Percentiles rank a stretch among this genome's conserved stretches.
phyloP scores from a whole-genome alignment of 2,329 filamentous ascomycete species.

The Trichoderma arundinaceum region DNA sequence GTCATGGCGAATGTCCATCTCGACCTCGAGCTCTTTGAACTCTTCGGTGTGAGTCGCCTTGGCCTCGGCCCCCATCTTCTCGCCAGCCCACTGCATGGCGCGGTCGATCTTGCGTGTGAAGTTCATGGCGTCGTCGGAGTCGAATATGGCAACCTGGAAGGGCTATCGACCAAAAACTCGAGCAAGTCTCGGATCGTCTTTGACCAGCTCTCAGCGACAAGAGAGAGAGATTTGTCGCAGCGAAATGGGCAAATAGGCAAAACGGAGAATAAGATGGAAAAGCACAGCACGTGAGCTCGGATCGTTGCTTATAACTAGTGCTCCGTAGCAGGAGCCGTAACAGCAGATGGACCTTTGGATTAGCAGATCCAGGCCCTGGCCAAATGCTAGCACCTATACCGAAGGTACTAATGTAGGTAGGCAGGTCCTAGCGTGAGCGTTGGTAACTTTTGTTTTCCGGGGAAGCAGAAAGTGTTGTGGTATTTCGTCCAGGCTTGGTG shows the following conservation, averaged over 20 bases:
- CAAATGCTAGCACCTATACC: constrained; percentile 16
- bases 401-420: background rate
- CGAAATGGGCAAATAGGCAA: constrained; percentile 1
- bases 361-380: background rate
- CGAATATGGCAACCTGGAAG: background rate
- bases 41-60: constrained; percentile 88
- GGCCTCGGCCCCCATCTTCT: constrained; percentile 91
- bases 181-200: background rate
- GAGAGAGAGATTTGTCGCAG: background rate
- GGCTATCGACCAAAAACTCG: background rate
- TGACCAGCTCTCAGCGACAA: background rate
- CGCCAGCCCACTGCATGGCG: constrained; percentile 96
- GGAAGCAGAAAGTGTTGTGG: too few species aligned
- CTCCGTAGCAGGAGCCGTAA: too few species aligned
- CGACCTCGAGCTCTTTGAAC: constrained; percentile 86
- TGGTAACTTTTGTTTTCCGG: background rate
- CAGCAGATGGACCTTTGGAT: background rate
- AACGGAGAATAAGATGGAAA: background rate
- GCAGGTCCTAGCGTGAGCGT: background rate
- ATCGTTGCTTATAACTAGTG: background rate
- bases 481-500: too few species aligned
- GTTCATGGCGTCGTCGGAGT: constrained; percentile 50
- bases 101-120: constrained; percentile 87
- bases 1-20: constrained; percentile 88
- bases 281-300: constrained; percentile 12